Evolutionary conservation across 345 rosid genomes (phyloP).

Genomic region (Lepidium africanum): DNA sequence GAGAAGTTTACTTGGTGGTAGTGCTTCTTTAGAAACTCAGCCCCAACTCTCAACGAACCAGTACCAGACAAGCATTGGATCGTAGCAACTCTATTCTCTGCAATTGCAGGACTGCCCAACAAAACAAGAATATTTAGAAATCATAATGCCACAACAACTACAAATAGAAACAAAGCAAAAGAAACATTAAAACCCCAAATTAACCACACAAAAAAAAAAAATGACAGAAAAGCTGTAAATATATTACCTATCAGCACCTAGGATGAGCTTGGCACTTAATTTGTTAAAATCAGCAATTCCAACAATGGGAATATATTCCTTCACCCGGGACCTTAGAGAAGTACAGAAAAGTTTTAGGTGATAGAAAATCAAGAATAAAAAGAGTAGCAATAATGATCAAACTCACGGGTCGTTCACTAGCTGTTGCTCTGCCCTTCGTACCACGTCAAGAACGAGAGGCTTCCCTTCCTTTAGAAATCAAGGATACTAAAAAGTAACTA

Average conservation of each 20-base stretch:
- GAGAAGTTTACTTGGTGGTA: slow-evolving; percentile 49
- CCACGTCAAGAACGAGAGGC: slow-evolving; percentile 77
- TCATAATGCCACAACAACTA: too few relatives aligned
- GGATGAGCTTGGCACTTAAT: slow-evolving; percentile 82
- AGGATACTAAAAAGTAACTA: not conserved
- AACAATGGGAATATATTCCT: slow-evolving; percentile 90
- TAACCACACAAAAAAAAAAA: not conserved
- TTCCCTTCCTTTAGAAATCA: slow-evolving; percentile 73
- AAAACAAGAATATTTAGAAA: not conserved
- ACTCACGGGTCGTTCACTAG: slow-evolving; percentile 70
- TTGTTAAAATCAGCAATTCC: slow-evolving; percentile 91
- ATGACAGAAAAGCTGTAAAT: not conserved
- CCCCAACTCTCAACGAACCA: slow-evolving; percentile 94
- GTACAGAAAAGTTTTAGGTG: not conserved
- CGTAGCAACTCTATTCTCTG: slow-evolving; percentile 69
- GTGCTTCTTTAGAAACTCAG: slow-evolving; percentile 79
- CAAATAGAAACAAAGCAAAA: too few relatives aligned
- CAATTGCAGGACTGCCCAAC: slow-evolving; percentile 59
- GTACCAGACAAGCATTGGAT: slow-evolving; percentile 96
- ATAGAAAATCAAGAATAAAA: not conserved
- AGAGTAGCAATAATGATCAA: not conserved
- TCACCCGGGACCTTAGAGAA: slow-evolving; percentile 55
- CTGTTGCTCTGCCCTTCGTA: slow-evolving; percentile 71
- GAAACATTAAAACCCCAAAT: not conserved
- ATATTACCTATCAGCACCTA: slow-evolving; percentile 73